Conservation (phyloP, 768 basidiomycete genomes). For the Hysterangium stoloniferum region DNA sequence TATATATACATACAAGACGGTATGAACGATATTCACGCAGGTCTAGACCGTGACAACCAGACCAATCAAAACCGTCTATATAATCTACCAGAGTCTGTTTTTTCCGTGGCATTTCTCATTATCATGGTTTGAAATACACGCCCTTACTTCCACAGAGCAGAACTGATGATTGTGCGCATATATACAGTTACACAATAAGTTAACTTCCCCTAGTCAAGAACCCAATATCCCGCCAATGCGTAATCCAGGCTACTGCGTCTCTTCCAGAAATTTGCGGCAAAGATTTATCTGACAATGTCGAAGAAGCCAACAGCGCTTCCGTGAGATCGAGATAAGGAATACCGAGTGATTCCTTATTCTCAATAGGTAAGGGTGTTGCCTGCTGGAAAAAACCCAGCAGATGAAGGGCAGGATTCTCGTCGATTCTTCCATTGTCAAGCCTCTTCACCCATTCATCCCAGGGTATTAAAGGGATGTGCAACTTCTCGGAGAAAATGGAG, state of each 20-base stretch:
- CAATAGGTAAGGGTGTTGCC: background rate
- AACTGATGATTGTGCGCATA: no score
- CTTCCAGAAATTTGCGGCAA: background rate
- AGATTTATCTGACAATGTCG: background rate
- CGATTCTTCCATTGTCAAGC: background rate
- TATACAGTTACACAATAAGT: no score
- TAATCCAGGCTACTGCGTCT: background rate
- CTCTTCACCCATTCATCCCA: background rate
- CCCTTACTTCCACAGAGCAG: no score
- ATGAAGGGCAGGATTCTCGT: background rate
- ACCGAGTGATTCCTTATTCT: background rate
- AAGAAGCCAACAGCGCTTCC: background rate
- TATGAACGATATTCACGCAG: no score
- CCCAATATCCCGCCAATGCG: background rate
- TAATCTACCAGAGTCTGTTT: no score
- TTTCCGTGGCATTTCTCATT: no score
- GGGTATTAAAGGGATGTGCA: constrained; percentile 18
- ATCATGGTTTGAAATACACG: no score
- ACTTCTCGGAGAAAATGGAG: constrained; percentile 13
- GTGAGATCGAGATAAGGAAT: background rate
- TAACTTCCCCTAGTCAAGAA: background rate
- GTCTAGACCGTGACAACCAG: no score
- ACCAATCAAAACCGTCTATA: no score
- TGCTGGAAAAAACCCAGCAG: background rate
- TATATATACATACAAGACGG: no score